Conservation (phyloP, 768 basidiomycete genomes). For the Lentinula sp. region DNA sequence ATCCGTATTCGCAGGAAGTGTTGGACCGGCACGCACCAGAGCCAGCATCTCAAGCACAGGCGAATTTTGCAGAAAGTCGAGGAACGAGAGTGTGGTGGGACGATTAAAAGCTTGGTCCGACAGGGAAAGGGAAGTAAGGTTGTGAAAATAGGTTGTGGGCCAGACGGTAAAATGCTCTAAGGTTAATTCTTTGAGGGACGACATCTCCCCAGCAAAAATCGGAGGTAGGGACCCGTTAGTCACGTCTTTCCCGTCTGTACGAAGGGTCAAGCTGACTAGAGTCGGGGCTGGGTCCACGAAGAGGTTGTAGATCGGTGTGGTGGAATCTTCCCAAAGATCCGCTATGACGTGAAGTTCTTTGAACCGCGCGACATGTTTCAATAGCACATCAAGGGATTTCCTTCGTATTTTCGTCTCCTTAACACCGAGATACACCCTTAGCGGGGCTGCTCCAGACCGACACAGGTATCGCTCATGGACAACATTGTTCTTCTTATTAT, state of each 20-base stretch:
- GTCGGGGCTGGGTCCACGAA: background rate
- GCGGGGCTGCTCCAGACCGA: constrained; percentile 2
- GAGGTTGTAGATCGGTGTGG: background rate
- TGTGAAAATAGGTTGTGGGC: constrained; percentile 4
- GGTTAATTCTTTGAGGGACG: background rate
- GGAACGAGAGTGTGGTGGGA: constrained; percentile 1
- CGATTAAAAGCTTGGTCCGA: background rate
- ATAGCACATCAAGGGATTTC: background rate
- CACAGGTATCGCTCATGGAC: background rate
- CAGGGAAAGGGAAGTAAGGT: constrained; percentile 5
- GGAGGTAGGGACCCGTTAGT: background rate
- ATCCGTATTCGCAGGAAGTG: constrained; percentile 4
- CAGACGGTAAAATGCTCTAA: constrained; percentile 6
- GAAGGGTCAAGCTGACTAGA: constrained; percentile 4
- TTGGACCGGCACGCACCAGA: constrained; percentile 6
- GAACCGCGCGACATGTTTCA: constrained; percentile 1
- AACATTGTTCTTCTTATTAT: background rate
- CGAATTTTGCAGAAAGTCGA: constrained; percentile 6
- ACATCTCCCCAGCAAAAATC: constrained; percentile 4
- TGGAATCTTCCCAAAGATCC: constrained; percentile 3
- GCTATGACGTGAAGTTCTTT: background rate
- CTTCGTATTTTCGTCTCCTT: background rate
- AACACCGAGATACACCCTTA: constrained; percentile 4
- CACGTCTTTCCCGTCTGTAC: background rate
- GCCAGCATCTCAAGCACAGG: constrained; percentile 5